Conservation (phyloP, 352 stramenopile genomes). For the Globisporangium spinosum region DNA sequence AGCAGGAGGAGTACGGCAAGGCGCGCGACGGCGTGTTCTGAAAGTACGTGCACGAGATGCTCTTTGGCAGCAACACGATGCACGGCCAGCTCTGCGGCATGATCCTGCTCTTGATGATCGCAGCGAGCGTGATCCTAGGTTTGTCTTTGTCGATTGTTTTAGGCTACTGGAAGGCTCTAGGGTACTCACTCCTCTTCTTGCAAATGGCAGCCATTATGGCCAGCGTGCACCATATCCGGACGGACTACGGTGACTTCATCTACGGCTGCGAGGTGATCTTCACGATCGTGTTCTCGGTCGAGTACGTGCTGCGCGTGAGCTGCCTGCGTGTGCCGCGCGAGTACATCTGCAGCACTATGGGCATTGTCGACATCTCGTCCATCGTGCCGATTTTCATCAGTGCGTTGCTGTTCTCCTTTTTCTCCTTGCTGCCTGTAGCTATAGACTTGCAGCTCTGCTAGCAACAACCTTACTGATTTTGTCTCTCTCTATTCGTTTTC, state of each 20-base stretch:
- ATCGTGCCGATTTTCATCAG: slow-evolving; percentile 48
- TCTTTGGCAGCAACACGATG: slow-evolving; percentile 61
- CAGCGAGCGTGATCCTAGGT: slow-evolving; percentile 66
- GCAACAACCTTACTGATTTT: neutral
- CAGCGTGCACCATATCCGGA: slow-evolving; percentile 58
- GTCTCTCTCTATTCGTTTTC: neutral
- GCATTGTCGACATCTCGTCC: slow-evolving; percentile 48
- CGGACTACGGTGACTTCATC: slow-evolving; percentile 34
- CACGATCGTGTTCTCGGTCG: slow-evolving; percentile 41
- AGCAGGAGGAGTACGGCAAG: slow-evolving; percentile 36
- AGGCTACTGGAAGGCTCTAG: neutral
- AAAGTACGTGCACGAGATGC: slow-evolving; percentile 61
- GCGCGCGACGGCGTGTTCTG: slow-evolving; percentile 32
- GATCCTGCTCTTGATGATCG: slow-evolving; percentile 66
- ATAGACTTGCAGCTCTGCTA: neutral
- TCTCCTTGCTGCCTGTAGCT: neutral
- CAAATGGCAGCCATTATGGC: slow-evolving; percentile 50
- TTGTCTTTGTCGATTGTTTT: slow-evolving; percentile 8
- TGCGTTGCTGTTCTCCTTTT: slow-evolving; percentile 14
- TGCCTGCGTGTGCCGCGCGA: slow-evolving; percentile 37
- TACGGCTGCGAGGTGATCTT: slow-evolving; percentile 39
- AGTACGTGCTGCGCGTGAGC: slow-evolving; percentile 36
- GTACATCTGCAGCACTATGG: slow-evolving; percentile 48
- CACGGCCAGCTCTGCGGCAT: slow-evolving; percentile 54
- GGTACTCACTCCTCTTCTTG: neutral